Evolutionary conservation across 768 basidiomycete species (phyloP), one percentile per base, ranked within the genome.

Genomic region (Mycena latifolia): DNA sequence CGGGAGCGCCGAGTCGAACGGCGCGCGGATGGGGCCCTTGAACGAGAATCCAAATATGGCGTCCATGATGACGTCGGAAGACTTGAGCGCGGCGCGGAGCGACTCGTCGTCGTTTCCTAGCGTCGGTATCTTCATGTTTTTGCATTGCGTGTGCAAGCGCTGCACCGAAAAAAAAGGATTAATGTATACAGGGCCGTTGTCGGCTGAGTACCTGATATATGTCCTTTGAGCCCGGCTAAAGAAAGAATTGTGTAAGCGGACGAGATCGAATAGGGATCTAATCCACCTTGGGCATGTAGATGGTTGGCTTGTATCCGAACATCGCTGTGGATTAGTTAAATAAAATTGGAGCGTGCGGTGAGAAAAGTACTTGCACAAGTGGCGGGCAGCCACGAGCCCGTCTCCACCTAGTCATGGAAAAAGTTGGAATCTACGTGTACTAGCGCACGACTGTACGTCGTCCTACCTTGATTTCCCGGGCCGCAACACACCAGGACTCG

Each of bases 11-110:
- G 79, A 73, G 71, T 95, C 90, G 78, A 99, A 99, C 0, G 98
- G 98, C 10, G 90, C 78, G 14, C 98, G 91, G 7, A 96, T 85
- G 37, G 98, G 96, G 0, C 92, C 92, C 63, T 92, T 85, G 87
- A 99, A 99, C 1, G 96, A 98, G 81, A 99, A 99, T 6, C 97
- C 98, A 72, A 99, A 99, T 62, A 99, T 92, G 6, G 96, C 95
- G 74, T 99, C 98, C 58, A 99, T 83, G 22, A 99, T 86, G 46
- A 98, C 89, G 76, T 98, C 93, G 5, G 88, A 87, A 31, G 85
- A 81, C 9, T 81, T 73, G 39, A 92, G 82, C 8, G 86, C 85
- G 46, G 79, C 74, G 51, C 79, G 75, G 22, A 93, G 84, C 35
- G 81, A 70, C 22, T 83, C 80, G 18, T 86, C 84, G 41, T 76